Conservation (phyloP, 1,284 basidiomycete genomes). For the Trichosporon sp. region DNA sequence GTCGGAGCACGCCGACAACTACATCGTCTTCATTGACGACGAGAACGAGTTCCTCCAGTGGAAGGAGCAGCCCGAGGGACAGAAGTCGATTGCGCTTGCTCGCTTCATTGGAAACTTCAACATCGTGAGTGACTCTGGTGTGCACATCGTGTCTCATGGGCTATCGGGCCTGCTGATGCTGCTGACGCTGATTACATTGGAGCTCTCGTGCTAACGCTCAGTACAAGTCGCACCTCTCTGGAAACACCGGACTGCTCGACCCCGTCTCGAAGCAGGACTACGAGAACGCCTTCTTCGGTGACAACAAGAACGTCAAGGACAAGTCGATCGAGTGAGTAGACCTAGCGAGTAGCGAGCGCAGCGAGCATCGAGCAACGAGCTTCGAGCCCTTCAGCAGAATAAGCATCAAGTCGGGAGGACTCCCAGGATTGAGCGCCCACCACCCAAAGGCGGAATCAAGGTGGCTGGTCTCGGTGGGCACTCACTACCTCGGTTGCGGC, state of each 20-base stretch:
- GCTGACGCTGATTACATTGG: background rate
- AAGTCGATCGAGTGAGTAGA: conserved; percentile 45
- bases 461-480: too few species aligned
- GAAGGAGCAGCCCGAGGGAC: conserved; percentile 34
- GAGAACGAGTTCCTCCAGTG: conserved; percentile 37
- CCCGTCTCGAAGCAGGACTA: conserved; percentile 42
- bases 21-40: conserved; percentile 43
- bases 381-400: too few species aligned
- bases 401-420: too few species aligned
- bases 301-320: conserved; percentile 44
- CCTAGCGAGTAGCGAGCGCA: background rate
- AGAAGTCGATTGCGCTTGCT: conserved; percentile 40
- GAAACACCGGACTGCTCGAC: conserved; percentile 39
- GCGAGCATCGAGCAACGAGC: background rate
- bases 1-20: conserved; percentile 41
- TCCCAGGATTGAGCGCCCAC: too few species aligned
- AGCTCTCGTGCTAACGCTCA: conserved; percentile 4
- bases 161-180: too few species aligned
- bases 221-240: conserved; percentile 39
- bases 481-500: too few species aligned
- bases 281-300: conserved; percentile 42
- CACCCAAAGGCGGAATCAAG: too few species aligned
- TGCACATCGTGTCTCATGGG: background rate
- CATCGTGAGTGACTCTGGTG: conserved; percentile 31
- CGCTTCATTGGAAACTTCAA: conserved; percentile 42